Evolutionary conservation across 345 rosid species (phyloP), one percentile per base, ranked within the genome.

Genomic region (Leavenworthia alabamica): DNA sequence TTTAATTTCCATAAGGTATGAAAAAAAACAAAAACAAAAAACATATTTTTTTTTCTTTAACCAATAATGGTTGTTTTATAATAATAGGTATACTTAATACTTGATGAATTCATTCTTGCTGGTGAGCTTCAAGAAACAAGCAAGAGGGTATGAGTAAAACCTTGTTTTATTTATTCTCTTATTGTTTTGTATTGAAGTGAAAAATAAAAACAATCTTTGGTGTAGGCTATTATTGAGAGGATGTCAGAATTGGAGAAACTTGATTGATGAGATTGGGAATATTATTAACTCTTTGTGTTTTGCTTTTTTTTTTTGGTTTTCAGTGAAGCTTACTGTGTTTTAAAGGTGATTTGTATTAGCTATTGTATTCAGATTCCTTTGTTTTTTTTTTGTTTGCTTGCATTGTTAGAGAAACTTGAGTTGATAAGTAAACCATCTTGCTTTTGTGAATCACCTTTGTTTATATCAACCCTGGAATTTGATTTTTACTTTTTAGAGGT

Each of bases 71-170:
- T 27, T 39, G 26, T 62, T 39, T 62, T 37, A 62, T 62, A n/a
- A n/a, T 7, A 14, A 1, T 1, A 88, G 66, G 98, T 89, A 14
- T 92, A 92, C 79, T 75, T 92, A 73, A 86, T 92, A 60, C 97
- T 92, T n/a, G 98, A 89, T 46, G 97, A 92, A 66, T 92, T 92
- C 82, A 92, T 92, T 75, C 97, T 92, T 66, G 98, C 94, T 14
- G 98, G 98, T n/a, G 98, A 92, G 73, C 94, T 92, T 16, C 98
- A 92, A 82, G 98, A 92, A 82, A 93, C 99, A 66, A 93, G 99
- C 89, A 93, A 50, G 31, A 49, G 67, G 67, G 57, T 62, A 29
- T 0, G 44, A 4, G 16, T 7, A 12, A 26, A 17, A 16, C 6
- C 10, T 3, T 24, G 2, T 36, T 7, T 13, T 20, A 15, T 12